These are phyloP conservation scores for Lavandula angustifolia DNA, from an alignment of 257 asterid genomes.

Conservation along the genomic window DNA sequence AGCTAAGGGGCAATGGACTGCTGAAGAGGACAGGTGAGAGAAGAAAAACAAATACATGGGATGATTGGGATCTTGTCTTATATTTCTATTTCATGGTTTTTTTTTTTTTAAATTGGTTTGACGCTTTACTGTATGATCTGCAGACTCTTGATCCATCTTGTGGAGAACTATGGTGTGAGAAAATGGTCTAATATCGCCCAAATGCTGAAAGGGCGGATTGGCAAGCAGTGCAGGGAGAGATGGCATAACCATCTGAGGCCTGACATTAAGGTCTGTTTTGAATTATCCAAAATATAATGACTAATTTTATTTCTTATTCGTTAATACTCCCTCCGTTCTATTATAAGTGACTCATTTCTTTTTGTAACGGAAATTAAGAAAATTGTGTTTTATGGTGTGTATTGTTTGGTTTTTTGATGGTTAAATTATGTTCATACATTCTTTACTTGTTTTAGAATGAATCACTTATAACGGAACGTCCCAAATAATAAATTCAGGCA, in stretches of 20 bases:
- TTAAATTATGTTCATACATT: too few species aligned
- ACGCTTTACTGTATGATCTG: conserved; percentile 20
- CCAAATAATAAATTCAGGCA: too few species aligned
- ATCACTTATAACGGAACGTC: too few species aligned
- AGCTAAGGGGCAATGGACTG: conserved; percentile 90
- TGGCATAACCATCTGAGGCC: conserved; percentile 98
- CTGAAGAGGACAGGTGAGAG: conserved; percentile 65
- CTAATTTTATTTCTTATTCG: background rate
- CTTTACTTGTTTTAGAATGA: too few species aligned
- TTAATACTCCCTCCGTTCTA: too few species aligned
- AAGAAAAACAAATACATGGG: background rate
- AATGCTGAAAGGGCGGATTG: conserved; percentile 80
- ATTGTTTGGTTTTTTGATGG: too few species aligned
- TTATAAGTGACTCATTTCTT: too few species aligned
- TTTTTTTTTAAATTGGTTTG: background rate
- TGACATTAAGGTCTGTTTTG: conserved; percentile 60
- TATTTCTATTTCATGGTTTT: background rate
- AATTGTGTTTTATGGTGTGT: conserved; percentile 1
- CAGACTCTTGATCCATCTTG: conserved; percentile 70
- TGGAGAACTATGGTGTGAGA: conserved; percentile 75
- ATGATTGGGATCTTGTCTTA: background rate
- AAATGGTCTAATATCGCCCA: conserved; percentile 96
- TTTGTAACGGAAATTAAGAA: too few species aligned
- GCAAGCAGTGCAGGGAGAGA: conserved; percentile 95
- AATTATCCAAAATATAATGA: conserved; percentile 6